Evolutionary conservation across 1,139 yeast genomes (phyloP).

Genomic region (Candida sp.): DNA sequence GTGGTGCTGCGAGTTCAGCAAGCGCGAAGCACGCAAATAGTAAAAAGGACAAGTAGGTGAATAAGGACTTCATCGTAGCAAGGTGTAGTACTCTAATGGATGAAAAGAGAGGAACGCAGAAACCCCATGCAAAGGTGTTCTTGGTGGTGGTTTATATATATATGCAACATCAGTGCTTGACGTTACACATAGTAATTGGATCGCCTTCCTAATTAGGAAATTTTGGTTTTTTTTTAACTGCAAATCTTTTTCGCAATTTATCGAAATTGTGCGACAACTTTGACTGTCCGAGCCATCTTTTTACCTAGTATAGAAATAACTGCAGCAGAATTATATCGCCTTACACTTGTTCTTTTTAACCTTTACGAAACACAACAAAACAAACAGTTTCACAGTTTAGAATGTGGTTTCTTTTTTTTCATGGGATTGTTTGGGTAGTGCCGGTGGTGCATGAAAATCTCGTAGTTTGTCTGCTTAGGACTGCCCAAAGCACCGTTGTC

Average conservation of each 20-base stretch:
- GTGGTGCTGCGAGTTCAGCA: constrained; percentile 2
- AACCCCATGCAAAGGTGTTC: background rate
- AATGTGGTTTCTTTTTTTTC: background rate
- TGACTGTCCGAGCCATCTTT: background rate
- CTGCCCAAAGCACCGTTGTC: background rate
- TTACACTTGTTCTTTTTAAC: background rate
- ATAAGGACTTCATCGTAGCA: constrained; percentile 14
- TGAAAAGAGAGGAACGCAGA: background rate
- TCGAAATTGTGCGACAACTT: background rate
- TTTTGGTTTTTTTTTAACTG: background rate
- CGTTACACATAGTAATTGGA: background rate
- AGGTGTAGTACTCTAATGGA: background rate
- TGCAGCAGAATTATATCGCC: background rate
- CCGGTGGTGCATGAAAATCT: background rate
- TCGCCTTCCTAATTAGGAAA: background rate
- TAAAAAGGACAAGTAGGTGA: constrained; percentile 14
- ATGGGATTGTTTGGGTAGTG: background rate
- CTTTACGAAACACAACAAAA: background rate
- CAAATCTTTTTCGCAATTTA: constrained; percentile 2
- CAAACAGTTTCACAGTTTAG: background rate
- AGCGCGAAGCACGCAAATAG: constrained; percentile 14
- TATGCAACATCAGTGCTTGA: background rate
- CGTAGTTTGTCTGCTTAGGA: background rate
- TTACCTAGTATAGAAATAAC: constrained; percentile 1
- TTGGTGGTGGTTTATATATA: background rate